Percentiles rank a stretch among this genome's conserved stretches.
These are phyloP conservation scores for Fusarium equiseti DNA, from an alignment of 2,329 filamentous ascomycete genomes.

Conservation along the genomic window DNA sequence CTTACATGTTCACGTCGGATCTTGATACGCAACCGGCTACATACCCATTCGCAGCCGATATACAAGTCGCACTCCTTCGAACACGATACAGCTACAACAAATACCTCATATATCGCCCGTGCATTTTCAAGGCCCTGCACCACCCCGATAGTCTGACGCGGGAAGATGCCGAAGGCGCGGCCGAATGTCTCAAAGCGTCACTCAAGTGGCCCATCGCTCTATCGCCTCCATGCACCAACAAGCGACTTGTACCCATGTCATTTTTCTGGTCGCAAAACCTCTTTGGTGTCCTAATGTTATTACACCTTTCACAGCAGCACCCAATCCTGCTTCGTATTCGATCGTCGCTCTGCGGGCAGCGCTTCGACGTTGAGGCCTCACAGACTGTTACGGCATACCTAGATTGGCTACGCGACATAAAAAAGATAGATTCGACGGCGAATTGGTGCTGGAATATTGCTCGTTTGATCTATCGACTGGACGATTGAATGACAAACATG, in stretches of 20 bases:
- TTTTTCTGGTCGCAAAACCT: constrained; percentile 74
- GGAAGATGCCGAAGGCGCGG: constrained; percentile 67
- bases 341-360: constrained; percentile 59
- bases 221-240: constrained; percentile 67
- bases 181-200: constrained; percentile 67
- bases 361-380: constrained; percentile 64
- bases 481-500: constrained; percentile 31
- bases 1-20: constrained; percentile 43
- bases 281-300: constrained; percentile 67
- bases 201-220: constrained; percentile 71
- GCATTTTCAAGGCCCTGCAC: constrained; percentile 70
- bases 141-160: constrained; percentile 64
- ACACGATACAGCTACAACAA: constrained; percentile 71
- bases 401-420: constrained; percentile 71
- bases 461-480: constrained; percentile 59
- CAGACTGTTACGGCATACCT: constrained; percentile 65
- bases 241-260: constrained; percentile 68
- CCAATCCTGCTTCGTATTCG: constrained; percentile 64
- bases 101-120: constrained; percentile 69
- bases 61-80: constrained; percentile 68
- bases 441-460: constrained; percentile 68
- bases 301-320: constrained; percentile 66
- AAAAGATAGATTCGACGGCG: constrained; percentile 65
- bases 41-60: constrained; percentile 66
- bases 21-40: constrained; percentile 45